Evolutionary conservation across 257 asterid genomes (phyloP).

Genomic region (Prunella vulgaris): DNA sequence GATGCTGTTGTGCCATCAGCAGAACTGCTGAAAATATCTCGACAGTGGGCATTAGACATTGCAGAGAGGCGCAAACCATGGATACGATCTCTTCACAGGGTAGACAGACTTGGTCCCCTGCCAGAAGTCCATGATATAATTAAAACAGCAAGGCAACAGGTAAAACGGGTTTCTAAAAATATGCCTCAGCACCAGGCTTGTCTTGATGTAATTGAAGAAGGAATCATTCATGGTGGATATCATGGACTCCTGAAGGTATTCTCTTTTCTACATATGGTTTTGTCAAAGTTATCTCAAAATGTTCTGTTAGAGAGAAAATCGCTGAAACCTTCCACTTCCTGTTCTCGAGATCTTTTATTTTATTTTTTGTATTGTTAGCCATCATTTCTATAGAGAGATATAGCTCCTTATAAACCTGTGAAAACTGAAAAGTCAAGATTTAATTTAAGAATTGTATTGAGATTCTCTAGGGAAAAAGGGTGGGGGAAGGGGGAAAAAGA

Average conservation of each 20-base stretch:
- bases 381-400: conserved; percentile 5
- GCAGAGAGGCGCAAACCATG: conserved; percentile 71
- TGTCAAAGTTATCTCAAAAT: conserved; percentile 11
- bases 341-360: too few species aligned
- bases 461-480: neutral
- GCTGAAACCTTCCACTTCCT: neutral
- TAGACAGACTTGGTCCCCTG: conserved; percentile 74
- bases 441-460: neutral
- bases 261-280: conserved; percentile 19
- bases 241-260: conserved; percentile 80
- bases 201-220: conserved; percentile 87
- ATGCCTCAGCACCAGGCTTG: conserved; percentile 92
- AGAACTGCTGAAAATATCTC: conserved; percentile 68
- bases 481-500: neutral
- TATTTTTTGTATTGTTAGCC: conserved; percentile 1
- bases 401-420: conserved; percentile 4
- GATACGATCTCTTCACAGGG: conserved; percentile 80
- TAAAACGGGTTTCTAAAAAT: conserved; percentile 57
- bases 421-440: neutral
- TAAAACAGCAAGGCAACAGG: conserved; percentile 65
- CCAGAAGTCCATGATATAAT: conserved; percentile 57
- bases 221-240: conserved; percentile 88
- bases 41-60: conserved; percentile 86
- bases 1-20: conserved; percentile 73
- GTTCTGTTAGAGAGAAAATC: conserved; percentile 6